phyloP scores from a whole-genome alignment of 352 stramenopile species.

The Elongisporangium prolatum region DNA sequence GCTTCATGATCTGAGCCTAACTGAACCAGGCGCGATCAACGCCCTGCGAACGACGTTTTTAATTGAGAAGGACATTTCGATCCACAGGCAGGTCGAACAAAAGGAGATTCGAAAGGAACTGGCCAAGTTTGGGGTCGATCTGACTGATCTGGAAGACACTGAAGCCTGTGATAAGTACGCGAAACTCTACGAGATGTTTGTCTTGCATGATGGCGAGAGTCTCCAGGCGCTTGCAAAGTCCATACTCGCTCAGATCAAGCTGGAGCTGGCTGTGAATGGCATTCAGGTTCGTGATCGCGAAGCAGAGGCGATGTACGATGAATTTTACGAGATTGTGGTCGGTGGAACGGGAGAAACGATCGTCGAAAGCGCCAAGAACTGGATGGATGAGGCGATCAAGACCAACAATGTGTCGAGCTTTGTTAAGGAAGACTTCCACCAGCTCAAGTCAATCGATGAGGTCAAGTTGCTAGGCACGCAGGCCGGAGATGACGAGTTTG shows the following conservation, averaged over 20 bases:
- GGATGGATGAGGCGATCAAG: conserved; percentile 46
- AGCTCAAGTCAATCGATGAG: conserved; percentile 50
- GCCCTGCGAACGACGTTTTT: conserved; percentile 55
- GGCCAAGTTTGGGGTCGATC: conserved; percentile 51
- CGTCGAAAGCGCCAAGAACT: conserved; percentile 60
- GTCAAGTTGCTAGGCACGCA: conserved; percentile 38
- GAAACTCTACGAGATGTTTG: conserved; percentile 56
- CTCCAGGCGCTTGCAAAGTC: conserved; percentile 47
- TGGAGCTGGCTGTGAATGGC: conserved; percentile 51
- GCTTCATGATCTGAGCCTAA: conserved; percentile 51
- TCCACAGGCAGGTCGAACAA: conserved; percentile 38
- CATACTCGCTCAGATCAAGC: conserved; percentile 63
- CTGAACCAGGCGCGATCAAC: conserved; percentile 49
- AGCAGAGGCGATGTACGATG: conserved; percentile 57
- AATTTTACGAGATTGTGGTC: conserved; percentile 53
- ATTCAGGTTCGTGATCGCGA: conserved; percentile 53
- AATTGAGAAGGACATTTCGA: conserved; percentile 66
- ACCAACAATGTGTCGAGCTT: conserved; percentile 34
- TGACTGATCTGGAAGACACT: conserved; percentile 5
- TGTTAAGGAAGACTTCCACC: conserved; percentile 64
- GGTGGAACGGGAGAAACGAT: conserved; percentile 46
- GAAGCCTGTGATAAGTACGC: conserved; percentile 39
- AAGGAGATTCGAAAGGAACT: conserved; percentile 38
- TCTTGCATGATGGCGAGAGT: conserved; percentile 65
- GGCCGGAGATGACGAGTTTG: conserved; percentile 54